A percentile compares a stretch with the other conserved stretches of the same genome.
Evolutionary conservation across 2,329 filamentous ascomycete species (phyloP).

Genomic region (Aspergillus novoparasiticus): DNA sequence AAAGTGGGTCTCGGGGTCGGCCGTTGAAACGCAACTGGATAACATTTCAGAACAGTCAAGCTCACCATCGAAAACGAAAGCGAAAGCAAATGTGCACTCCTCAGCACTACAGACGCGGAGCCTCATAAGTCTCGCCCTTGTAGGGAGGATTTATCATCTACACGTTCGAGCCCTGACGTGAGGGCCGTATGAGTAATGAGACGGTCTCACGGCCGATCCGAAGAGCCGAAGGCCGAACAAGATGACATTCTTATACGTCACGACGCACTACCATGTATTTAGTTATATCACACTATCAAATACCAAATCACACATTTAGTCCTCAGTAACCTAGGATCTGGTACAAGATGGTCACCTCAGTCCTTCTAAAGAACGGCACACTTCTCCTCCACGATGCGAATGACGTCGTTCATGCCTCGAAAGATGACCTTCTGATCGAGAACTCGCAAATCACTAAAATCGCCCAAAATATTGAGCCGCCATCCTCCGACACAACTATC

Average conservation of each 20-base stretch:
- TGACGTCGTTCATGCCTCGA: neutral
- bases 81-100: neutral
- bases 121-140: neutral
- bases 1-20: neutral
- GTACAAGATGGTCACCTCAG: neutral
- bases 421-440: conserved; percentile 22
- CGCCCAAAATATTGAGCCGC: conserved; percentile 14
- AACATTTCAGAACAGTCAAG: no score
- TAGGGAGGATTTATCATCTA: neutral
- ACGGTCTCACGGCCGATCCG: neutral
- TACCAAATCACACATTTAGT: neutral
- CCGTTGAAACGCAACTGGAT: no score
- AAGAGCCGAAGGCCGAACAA: neutral
- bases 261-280: neutral
- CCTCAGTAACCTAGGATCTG: neutral
- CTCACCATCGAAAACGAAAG: neutral
- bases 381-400: neutral
- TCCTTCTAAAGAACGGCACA: neutral
- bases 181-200: neutral
- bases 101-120: neutral
- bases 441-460: conserved; percentile 25
- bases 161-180: neutral
- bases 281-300: neutral
- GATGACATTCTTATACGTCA: neutral
- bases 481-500: conserved; percentile 23